Evolutionary conservation across 208 protist genomes (phyloP), one percentile per base, ranked within the genome.

Genomic region (Acanthamoeba castellanii): DNA sequence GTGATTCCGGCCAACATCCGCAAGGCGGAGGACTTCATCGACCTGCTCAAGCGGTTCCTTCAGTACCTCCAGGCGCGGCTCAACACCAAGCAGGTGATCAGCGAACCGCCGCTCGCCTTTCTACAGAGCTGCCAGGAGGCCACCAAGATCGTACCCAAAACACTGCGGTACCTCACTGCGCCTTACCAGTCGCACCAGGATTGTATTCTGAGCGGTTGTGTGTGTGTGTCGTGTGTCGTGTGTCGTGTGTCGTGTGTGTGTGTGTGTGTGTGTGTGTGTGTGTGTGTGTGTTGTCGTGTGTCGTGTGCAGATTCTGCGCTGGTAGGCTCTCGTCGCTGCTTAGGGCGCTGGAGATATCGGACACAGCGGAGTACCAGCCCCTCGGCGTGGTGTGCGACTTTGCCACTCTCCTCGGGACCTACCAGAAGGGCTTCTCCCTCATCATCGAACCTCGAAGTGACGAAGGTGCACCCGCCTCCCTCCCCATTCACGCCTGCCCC

Each of bases 1-100:
- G 98, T 98, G 18, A 98, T 99, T 57, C 99, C 99, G 8, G 98
- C 98, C 18, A 99, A 98, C 55, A 98, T 99, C 88, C 97, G 99
- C 42, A 98, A 98, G 45, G 99, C 99, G 0, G 98, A 99, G 93
- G 98, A 99, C 95, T 99, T 99, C 95, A 88, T 99, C 8, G 91
- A 94, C 42, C 98, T 99, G 76, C 94, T 99, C 93, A 96, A 98
- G 95, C 97, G 99, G 30, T 97, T 99, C 52, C 97, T 99, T 16
- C 98, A 99, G 93, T 99, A 99, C 95, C 98, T 99, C 16, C 98
- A 99, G 55, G 64, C 87, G 1, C 61, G 87, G 6, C 82, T 89
- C 30, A 92, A 92, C 22, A 57, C 64, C 3, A 37, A 74, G 87
- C 87, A 92, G 66, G 32, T 95, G 4, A 52, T 96, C 13, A 92